These are phyloP conservation scores for Lactarius hengduanensis DNA, from an alignment of 768 basidiomycete species.

Conservation along the genomic window DNA sequence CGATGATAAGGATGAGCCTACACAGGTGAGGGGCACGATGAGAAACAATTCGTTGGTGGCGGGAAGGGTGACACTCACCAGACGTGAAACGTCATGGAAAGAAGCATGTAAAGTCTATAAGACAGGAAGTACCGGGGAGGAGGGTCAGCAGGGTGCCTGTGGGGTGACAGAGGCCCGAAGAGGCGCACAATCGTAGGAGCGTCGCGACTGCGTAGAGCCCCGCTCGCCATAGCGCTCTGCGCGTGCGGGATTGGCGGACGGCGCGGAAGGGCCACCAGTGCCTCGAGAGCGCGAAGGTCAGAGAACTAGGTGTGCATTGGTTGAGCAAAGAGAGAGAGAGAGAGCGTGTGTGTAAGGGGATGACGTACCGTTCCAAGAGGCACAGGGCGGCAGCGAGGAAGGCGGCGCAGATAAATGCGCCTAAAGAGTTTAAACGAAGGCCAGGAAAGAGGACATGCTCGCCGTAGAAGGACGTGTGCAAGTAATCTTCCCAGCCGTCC, in stretches of 20 bases:
- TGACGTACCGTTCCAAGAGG: slow-evolving; percentile 53
- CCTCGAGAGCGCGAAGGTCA: slow-evolving; percentile 50
- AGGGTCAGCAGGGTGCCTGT: background rate
- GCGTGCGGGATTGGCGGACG: slow-evolving; percentile 43
- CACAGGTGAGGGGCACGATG: background rate
- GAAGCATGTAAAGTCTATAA: slow-evolving; percentile 65
- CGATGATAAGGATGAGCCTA: slow-evolving; percentile 52
- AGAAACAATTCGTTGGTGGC: background rate
- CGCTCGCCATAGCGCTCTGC: slow-evolving; percentile 52
- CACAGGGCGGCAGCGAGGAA: slow-evolving; percentile 50
- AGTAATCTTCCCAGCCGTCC: slow-evolving; percentile 49
- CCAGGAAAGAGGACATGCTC: slow-evolving; percentile 46
- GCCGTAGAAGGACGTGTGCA: slow-evolving; percentile 44
- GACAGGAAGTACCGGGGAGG: background rate
- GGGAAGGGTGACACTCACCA: slow-evolving; percentile 46
- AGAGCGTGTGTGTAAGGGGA: background rate
- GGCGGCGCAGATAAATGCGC: slow-evolving; percentile 48
- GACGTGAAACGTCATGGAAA: slow-evolving; percentile 69
- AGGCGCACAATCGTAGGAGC: slow-evolving; percentile 58
- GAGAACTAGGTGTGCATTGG: slow-evolving; percentile 38
- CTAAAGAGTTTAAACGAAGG: slow-evolving; percentile 47
- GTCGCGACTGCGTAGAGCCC: slow-evolving; percentile 57
- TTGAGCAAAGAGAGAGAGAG: slow-evolving; percentile 9
- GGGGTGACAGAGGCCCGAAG: background rate
- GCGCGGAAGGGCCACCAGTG: slow-evolving; percentile 45